A percentile compares a stretch with the other conserved stretches of the same genome.
Conservation (phyloP, 306 rosid species). For the Vigna trinervia region DNA sequence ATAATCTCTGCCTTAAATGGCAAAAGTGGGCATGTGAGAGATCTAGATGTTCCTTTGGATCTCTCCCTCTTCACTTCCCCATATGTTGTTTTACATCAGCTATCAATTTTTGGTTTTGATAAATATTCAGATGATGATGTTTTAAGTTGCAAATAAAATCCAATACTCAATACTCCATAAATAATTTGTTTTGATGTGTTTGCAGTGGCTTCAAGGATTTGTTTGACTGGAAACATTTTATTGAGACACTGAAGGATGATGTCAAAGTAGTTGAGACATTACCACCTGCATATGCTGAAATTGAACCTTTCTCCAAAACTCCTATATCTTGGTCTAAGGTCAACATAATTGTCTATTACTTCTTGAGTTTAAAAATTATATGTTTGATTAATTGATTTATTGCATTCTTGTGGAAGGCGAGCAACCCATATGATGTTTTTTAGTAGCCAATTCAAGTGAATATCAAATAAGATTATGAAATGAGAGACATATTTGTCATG, state of each 20-base stretch:
- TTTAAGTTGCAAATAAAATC: slow-evolving; percentile 5
- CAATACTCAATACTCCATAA: not conserved
- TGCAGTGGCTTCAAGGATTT: slow-evolving; percentile 86
- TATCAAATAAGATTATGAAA: too few species aligned
- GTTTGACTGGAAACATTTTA: slow-evolving; percentile 80
- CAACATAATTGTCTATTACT: not conserved
- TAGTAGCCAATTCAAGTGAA: not conserved
- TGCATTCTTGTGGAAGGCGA: not conserved
- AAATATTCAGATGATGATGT: not conserved
- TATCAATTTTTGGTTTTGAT: not conserved
- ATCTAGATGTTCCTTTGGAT: slow-evolving; percentile 1
- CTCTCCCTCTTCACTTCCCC: not conserved
- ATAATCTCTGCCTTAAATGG: not conserved
- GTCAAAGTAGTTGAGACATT: slow-evolving; percentile 74
- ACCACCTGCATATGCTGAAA: slow-evolving; percentile 67
- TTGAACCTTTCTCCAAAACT: slow-evolving; percentile 58
- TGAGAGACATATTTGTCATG: not conserved
- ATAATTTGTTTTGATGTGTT: slow-evolving; percentile 41
- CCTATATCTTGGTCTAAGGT: slow-evolving; percentile 29
- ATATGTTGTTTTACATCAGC: not conserved
- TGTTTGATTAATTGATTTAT: not conserved
- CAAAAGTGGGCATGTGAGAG: not conserved
- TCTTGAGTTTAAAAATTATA: not conserved
- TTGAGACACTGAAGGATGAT: slow-evolving; percentile 72
- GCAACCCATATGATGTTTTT: not conserved